Base-by-base conservation (phyloP, 129 eudicot species). In the Flaveria ramosissima region DNA sequence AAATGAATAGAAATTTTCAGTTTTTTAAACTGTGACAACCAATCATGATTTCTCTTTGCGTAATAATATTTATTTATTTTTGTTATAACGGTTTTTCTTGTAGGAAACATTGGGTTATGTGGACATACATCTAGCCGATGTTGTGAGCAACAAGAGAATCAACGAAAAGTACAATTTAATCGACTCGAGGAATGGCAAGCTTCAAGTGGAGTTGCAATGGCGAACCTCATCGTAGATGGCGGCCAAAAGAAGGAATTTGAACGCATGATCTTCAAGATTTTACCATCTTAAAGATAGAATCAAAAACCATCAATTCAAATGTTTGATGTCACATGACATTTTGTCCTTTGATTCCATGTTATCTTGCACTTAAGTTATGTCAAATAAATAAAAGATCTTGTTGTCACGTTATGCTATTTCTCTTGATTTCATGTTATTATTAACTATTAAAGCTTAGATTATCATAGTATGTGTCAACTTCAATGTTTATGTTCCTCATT, bases 181-280 rank as follows among this genome's bases (percentile, higher is more conserved):
- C 36, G 98, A 93, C 88, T 93, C 98, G 4, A 93, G 91, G 83
- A 93, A 93, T 67, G 98, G 98, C 59, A 75, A 84, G 68, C 83
- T 93, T 90, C 97, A 90, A 85, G 87, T 93, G 67, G 97, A 90
- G 86, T 46, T 93, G 88, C 97, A 93, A 57, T 93, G 98, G 97
- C 85, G 95, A 75, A 84, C 97, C 60, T 78, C 84, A 13, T 30
- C 85, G 53, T 80, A 74, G 32, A 52, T 7, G 17, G 24, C 24
- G 6, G 30, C 56, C 5, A 16, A n/a, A 16, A 62, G n/a, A 9
- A 50, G 64, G 50, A 27, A 65, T 65, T n/a, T 64, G 51, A 72
- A 62, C 46, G 73, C 20, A 20, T 61, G 64, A 15, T 39, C 17
- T 51, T 72, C 48, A 50, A 39, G 73, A 36, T 72, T 64, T 8